phyloP scores from a whole-genome alignment of 2,329 filamentous ascomycete species.

The Nothophaeocryptopus gaeumannii region DNA sequence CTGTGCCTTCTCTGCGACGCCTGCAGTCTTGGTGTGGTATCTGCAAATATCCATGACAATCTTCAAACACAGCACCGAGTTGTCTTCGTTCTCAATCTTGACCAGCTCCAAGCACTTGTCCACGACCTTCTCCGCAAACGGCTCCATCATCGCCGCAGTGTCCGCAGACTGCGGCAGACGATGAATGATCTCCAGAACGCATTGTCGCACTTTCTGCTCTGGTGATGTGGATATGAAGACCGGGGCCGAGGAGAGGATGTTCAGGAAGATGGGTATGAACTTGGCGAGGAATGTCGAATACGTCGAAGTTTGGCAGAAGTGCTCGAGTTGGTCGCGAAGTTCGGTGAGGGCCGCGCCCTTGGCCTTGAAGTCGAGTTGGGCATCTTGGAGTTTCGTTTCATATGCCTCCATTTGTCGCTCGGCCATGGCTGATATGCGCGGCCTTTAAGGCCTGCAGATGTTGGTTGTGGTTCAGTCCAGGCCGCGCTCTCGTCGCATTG shows the following conservation, averaged over 20 bases:
- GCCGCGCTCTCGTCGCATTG: no score
- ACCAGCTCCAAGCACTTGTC: slow-evolving; percentile 88
- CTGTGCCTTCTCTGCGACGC: slow-evolving; percentile 77
- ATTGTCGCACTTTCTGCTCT: slow-evolving; percentile 93
- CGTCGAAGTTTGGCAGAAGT: slow-evolving; percentile 73
- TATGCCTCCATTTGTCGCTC: slow-evolving; percentile 46
- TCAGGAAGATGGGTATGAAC: slow-evolving; percentile 85
- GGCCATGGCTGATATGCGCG: slow-evolving; percentile 29
- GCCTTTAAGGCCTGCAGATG: background rate
- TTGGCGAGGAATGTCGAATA: slow-evolving; percentile 81
- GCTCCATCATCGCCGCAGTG: slow-evolving; percentile 69
- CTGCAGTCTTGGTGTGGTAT: slow-evolving; percentile 71
- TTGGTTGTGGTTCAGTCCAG: background rate
- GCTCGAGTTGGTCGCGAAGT: slow-evolving; percentile 86
- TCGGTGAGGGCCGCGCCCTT: slow-evolving; percentile 81
- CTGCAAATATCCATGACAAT: slow-evolving; percentile 96
- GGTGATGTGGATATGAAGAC: slow-evolving; percentile 87
- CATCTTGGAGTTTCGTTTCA: slow-evolving; percentile 48
- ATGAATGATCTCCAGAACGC: slow-evolving; percentile 90
- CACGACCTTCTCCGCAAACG: slow-evolving; percentile 82
- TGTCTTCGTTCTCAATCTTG: slow-evolving; percentile 93
- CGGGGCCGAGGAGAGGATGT: slow-evolving; percentile 77
- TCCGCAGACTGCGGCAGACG: slow-evolving; percentile 67
- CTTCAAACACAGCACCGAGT: slow-evolving; percentile 97
- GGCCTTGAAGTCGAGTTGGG: slow-evolving; percentile 63